Evolutionary conservation across 805 yeast genomes (phyloP), one percentile per base, ranked within the genome.

Genomic region (Ogataea populi-albae): DNA sequence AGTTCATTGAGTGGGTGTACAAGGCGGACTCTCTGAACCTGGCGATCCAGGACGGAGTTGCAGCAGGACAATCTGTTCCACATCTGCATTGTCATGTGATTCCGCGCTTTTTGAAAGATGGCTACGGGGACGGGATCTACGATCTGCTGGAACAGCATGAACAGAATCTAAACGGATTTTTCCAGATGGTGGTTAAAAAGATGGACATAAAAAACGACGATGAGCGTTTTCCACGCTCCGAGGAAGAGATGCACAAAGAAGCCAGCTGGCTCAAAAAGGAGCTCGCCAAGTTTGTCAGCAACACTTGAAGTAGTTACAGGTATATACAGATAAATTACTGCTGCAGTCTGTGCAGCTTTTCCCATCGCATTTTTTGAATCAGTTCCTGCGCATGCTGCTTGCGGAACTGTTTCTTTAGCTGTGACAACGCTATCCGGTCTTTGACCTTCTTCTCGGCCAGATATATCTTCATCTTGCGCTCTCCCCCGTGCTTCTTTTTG

Each of bases 21-120:
- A 70, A 79, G 23, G 95, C 96, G 2, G 94, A 89, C 48, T 69
- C 95, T 1, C 54, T 88, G 41, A 94, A 94, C 55, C 72, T 93
- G 25, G 91, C 97, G 8, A 86, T 94, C 40, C 99, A 93, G 58
- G 99, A 93, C 57, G 98, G 98, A 0, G 85, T 88, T 0, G 87
- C 87, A 32, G 91, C 97, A 1, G 98, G 98, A 3, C 98, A 93
- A 57, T 77, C 89, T n/a, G 81, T 93, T 2, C 95, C 97, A 4
- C 98, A 93, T 61, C 70, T 91, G 19, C 98, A 93, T 59, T 83
- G 96, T 15, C 99, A 93, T 57, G 64, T 93, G 14, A 88, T 93
- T 15, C 99, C 99, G 5, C 70, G 99, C 26, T 79, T 72, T 55
- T 61, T 77, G 30, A 65, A 66, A 4, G 81, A 83, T 50, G 64